Base-by-base conservation (phyloP, 805 yeast species). In the Sugiyamaella valdiviana region DNA sequence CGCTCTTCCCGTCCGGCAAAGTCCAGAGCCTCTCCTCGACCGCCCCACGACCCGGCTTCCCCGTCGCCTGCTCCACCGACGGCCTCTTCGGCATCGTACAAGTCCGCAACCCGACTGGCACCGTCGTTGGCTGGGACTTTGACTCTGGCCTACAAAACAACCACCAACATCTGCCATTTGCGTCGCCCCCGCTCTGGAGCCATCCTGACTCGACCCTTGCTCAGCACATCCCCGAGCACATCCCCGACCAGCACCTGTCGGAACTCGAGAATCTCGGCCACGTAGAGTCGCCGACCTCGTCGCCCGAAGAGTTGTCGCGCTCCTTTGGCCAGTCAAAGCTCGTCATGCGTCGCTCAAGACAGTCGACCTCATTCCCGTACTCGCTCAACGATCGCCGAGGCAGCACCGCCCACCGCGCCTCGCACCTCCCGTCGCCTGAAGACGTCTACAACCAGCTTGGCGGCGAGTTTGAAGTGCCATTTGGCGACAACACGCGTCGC, bases 1-100 rank as follows among this genome's bases (percentile, higher is more conserved):
- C 39, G 2, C 32, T 36, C 21, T 45, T 45, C 39, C 48, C 48
- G 5, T 39, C 44, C 2, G 48, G 48, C 14, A 26, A 45, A n/a
- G 38, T 45, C 35, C 32, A 45, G 38, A 17, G 43, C 24, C 36
- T 45, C 6, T 37, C 17, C 36, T 45, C 48, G 36, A 36, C 48
- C 2, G 26, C 36, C 15, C 16, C 45, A 9, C 37, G 41, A 17
- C 29, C 39, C 17, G 54, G 50, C 14, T 29, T 37, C 53, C 59
- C 59, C 1, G 53, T 50, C 19, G 44, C 59, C 14, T 56, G 59
- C 40, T 51, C 59, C 23, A 56, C 57, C n/a, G 56, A 51, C 43
- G 39, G 43, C n/a, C 35, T 20, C 22, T 49, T 54, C 44, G 51
- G 52, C 24, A 39, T 56, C 3, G 35, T 54, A 21, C 57, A 53